Base-by-base conservation (phyloP, 768 basidiomycete species). In the Mycena haematopus region DNA sequence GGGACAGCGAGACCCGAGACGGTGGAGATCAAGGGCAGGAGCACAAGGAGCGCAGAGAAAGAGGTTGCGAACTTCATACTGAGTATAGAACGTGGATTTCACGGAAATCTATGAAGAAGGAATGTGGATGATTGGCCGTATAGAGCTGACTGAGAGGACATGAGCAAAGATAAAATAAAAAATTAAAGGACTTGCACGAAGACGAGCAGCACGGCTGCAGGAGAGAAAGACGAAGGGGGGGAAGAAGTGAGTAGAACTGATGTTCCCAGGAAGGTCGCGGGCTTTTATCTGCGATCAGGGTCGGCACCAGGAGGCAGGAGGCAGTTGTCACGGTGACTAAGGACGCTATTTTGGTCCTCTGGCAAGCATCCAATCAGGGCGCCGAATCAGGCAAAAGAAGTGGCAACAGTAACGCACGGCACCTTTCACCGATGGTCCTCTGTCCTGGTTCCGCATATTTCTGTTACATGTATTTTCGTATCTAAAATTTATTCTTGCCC, bases 121-220 rank as follows among this genome's bases (percentile, higher is more conserved):
- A 75, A 74, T 71, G 74, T 70, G 71, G 55, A 46, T 21, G 27
- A 65, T 70, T 69, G 70, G 63, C 68, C 65, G 65, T 63, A 57
- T 62, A 65, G 63, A 77, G 72, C 69, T 73, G 70, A 71, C 69
- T 67, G 56, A 62, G 60, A 67, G 67, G 72, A 63, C 70, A 72
- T 70, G 53, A 29, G 19, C 29, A 5, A 53, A 25, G 9, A 6
- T 65, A 62, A 44, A 70, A 71, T 60, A 65, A 46, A 57, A 45
- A 22, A 60, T 25, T 54, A 49, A 69, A 65, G 60, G 15, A 58
- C 65, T 42, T 22, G 22, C 65, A 61, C 60, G 49, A 56, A 61
- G 36, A 50, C 70, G 68, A 69, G 79, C 86, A 86, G 85, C 86
- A 63, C 85, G 73, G 86, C 84, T 86, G 86, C 84, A 65, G 66